phyloP scores from a whole-genome alignment of 2,329 filamentous ascomycete species.

The Aspergillus uvarum region DNA sequence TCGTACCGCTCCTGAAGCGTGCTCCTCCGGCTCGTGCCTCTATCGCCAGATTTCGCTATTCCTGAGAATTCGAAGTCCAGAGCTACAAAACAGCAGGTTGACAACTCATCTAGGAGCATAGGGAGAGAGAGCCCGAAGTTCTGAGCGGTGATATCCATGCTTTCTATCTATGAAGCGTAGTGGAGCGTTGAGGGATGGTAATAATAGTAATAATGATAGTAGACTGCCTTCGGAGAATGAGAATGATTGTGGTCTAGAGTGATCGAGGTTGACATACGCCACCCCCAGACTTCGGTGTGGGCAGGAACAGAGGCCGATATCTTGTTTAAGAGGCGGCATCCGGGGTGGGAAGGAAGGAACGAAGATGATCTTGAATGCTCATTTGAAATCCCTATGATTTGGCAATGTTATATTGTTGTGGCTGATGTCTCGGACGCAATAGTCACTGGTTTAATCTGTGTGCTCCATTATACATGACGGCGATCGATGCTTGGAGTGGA shows the following conservation, averaged over 20 bases:
- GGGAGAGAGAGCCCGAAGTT: constrained; percentile 54
- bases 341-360: neutral
- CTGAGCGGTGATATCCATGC: constrained; percentile 58
- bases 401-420: too few relatives aligned
- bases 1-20: constrained; percentile 61
- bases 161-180: neutral
- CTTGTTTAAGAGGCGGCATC: neutral
- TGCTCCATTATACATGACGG: too few relatives aligned
- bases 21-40: constrained; percentile 43
- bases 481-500: neutral
- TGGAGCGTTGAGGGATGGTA: neutral
- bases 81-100: constrained; percentile 60
- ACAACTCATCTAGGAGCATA: constrained; percentile 58
- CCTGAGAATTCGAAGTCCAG: constrained; percentile 69
- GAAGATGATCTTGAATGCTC: too few relatives aligned
- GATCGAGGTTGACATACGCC: too few relatives aligned
- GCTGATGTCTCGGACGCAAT: too few relatives aligned
- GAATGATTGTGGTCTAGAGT: neutral
- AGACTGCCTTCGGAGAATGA: neutral
- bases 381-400: too few relatives aligned
- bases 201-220: too few relatives aligned
- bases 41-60: constrained; percentile 49
- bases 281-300: neutral
- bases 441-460: too few relatives aligned
- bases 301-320: neutral